phyloP scores from a whole-genome alignment of 164 flowering plant species.

The Piper betle region DNA sequence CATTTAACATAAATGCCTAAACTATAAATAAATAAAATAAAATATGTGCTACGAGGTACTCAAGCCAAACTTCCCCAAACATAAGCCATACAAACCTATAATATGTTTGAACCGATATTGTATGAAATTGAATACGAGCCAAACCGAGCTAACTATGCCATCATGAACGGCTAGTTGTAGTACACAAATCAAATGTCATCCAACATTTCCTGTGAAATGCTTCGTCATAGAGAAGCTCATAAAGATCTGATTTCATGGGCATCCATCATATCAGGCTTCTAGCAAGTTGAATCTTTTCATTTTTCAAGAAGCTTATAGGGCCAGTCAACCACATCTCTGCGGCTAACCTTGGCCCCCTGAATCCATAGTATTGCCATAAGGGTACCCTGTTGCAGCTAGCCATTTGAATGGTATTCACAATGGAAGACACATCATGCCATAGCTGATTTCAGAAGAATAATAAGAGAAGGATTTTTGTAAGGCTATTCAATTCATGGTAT shows the following conservation, averaged over 20 bases:
- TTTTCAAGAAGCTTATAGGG: slow-evolving; percentile 10
- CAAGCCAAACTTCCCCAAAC: too few species aligned
- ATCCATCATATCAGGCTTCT: slow-evolving; percentile 16
- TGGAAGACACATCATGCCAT: slow-evolving; percentile 15
- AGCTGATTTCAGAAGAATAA: background rate
- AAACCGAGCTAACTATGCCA: too few species aligned
- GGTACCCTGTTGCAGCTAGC: slow-evolving; percentile 11
- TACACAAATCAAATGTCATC: background rate
- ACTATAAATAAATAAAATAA: too few species aligned
- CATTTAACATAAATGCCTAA: too few species aligned
- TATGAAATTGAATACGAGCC: too few species aligned
- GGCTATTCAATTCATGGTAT: too few species aligned
- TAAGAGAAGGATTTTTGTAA: slow-evolving; percentile 9
- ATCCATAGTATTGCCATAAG: slow-evolving; percentile 6
- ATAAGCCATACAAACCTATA: too few species aligned
- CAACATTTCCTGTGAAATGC: background rate
- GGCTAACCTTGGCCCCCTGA: slow-evolving; percentile 15
- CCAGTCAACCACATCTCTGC: slow-evolving; percentile 10
- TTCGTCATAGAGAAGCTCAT: slow-evolving; percentile 8
- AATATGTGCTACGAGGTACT: too few species aligned
- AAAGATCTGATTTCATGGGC: slow-evolving; percentile 20
- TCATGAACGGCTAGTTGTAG: too few species aligned
- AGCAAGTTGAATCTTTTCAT: slow-evolving; percentile 6
- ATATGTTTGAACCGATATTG: too few species aligned
- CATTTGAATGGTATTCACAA: slow-evolving; percentile 1